A percentile compares a stretch with the other conserved stretches of the same genome.
phyloP scores from a whole-genome alignment of 495 filamentous ascomycete species.

The Chaetomium tenue region DNA sequence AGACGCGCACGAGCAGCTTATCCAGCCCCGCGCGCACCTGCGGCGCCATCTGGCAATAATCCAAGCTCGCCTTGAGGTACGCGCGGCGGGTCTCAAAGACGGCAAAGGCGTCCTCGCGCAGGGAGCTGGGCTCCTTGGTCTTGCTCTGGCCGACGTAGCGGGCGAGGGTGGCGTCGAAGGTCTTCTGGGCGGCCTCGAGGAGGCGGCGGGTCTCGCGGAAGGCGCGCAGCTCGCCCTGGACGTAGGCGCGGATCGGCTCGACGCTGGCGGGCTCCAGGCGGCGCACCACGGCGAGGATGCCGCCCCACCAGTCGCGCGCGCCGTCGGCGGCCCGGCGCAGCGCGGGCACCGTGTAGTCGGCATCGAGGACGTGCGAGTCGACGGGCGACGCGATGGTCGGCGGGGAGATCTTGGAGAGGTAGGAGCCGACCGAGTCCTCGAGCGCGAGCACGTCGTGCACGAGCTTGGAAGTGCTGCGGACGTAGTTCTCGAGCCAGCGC shows the following conservation, averaged over 20 bases:
- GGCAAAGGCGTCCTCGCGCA: constrained; percentile 94
- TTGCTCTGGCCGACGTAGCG: constrained; percentile 83
- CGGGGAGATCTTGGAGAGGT: constrained; percentile 68
- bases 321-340: constrained; percentile 81
- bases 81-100: constrained; percentile 90
- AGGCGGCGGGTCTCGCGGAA: constrained; percentile 68
- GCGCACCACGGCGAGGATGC: constrained; percentile 66
- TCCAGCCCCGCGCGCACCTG: constrained; percentile 79
- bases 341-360: constrained; percentile 89
- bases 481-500: constrained; percentile 87
- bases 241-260: constrained; percentile 76
- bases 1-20: constrained; percentile 77
- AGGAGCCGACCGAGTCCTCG: constrained; percentile 68
- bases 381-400: constrained; percentile 70
- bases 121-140: constrained; percentile 83
- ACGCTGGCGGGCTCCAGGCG: constrained; percentile 72
- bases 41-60: constrained; percentile 84
- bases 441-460: constrained; percentile 67
- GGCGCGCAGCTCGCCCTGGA: constrained; percentile 63
- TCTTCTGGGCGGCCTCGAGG: constrained; percentile 77
- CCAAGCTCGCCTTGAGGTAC: constrained; percentile 88
- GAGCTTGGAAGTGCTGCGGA: constrained; percentile 74
- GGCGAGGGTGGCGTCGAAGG: constrained; percentile 73
- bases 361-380: constrained; percentile 73
- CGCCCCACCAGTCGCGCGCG: constrained; percentile 78